These are phyloP conservation scores for Plasmodium gonderi DNA, from an alignment of 169 alveolate species.

Conservation along the genomic window DNA sequence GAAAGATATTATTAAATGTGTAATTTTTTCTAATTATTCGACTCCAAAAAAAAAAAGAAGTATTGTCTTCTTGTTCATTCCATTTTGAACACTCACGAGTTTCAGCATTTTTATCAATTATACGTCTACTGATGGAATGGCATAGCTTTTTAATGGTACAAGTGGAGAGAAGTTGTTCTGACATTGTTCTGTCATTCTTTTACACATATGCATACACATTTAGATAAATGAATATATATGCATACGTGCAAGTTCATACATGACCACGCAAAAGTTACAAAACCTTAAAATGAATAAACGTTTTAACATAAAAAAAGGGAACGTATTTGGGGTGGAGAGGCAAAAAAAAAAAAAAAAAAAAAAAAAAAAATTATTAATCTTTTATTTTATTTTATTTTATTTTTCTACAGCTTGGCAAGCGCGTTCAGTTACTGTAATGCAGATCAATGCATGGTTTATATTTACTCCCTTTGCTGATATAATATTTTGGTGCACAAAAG, in stretches of 20 bases:
- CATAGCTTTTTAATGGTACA: background rate
- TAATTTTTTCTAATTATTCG: background rate
- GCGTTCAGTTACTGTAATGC: background rate
- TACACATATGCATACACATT: background rate
- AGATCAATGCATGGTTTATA: background rate
- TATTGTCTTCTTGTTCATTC: background rate
- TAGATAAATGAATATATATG: background rate
- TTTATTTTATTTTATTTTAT: too few species aligned
- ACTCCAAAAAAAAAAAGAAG: background rate
- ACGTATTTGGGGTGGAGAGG: background rate
- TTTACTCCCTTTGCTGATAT: background rate
- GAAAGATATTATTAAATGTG: background rate
- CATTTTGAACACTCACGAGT: background rate
- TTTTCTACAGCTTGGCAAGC: background rate
- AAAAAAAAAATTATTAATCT: background rate
- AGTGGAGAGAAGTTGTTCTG: background rate
- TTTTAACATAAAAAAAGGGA: conserved; percentile 3
- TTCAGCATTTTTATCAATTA: background rate
- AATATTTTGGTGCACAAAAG: background rate
- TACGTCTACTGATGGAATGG: background rate
- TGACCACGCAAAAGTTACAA: background rate
- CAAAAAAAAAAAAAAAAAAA: background rate
- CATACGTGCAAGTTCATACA: background rate
- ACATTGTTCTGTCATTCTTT: background rate
- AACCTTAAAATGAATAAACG: conserved; percentile 8